Conservation (phyloP, 768 basidiomycete species). For the Trametes punicea region DNA sequence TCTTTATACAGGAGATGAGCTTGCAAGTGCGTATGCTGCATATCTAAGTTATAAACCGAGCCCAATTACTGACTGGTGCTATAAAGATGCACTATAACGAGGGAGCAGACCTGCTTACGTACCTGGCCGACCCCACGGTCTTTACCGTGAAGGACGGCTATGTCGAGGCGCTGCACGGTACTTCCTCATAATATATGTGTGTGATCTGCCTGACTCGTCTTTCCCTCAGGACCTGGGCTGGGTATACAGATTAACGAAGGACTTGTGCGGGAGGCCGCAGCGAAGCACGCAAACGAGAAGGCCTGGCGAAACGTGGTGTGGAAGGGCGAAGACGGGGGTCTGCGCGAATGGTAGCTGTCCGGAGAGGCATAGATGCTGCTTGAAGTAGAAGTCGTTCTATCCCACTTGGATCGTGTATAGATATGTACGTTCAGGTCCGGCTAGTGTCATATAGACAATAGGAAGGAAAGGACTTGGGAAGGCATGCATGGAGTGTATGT, state of each 20-base stretch:
- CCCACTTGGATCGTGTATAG: too few species aligned
- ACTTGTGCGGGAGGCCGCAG: conserved; percentile 42
- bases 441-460: too few species aligned
- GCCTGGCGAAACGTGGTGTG: conserved; percentile 56
- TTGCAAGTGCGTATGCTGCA: conserved; percentile 40
- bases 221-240: conserved; percentile 46
- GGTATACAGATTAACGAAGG: conserved; percentile 61
- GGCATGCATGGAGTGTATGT: too few species aligned
- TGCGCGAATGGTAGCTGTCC: conserved; percentile 48
- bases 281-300: conserved; percentile 35
- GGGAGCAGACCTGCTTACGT: conserved; percentile 59
- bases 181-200: background rate
- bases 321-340: conserved; percentile 51
- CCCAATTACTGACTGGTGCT: too few species aligned
- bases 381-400: too few species aligned
- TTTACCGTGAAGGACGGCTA: conserved; percentile 54
- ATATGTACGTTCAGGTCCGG: too few species aligned
- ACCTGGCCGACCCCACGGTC: conserved; percentile 48
- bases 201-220: background rate
- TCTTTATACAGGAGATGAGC: conserved; percentile 65
- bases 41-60: background rate
- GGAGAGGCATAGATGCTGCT: background rate
- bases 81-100: conserved; percentile 62
- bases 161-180: conserved; percentile 43
- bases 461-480: too few species aligned